Evolutionary conservation across 2,329 filamentous ascomycete genomes (phyloP), one percentile per base, ranked within the genome.

Genomic region (Neobulgaria alba): DNA sequence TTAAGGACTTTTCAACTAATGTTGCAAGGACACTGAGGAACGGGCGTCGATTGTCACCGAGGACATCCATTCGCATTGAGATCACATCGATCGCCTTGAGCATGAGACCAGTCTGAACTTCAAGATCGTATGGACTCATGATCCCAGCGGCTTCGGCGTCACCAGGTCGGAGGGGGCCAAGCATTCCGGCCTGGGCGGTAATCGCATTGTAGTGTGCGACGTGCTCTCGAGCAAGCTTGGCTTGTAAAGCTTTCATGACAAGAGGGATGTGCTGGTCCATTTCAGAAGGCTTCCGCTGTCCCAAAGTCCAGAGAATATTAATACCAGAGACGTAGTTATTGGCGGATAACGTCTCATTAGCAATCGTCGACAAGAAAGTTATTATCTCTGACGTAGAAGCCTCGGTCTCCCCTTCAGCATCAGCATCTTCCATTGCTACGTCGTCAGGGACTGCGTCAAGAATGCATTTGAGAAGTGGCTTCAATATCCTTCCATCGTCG

Each of bases 1-100:
- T 92, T 62, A 85, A 76, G 1, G 92, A 96, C 58, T 95, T 92
- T 62, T 99, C 92, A 3, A 98, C 90, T 16, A 99, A 72, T 14
- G 89, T 92, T 3, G 92, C 92, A 23, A 99, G 69, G 3, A 96
- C 90, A 58, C 89, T 96, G 1, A 99, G 74, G 67, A 96, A 98
- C 0, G 92, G 90, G 33, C 93, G 74, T 32, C 92, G 75, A 57
- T 90, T 87, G 52, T 98, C 92, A 2, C 87, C 88, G 10, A 99
- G 73, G 29, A 83, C 82, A 54, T 92, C 89, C 80, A 99, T 96
- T 32, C 92, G 81, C 49, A 88, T 74, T 2, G 92, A 86, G 16
- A 94, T 85, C 43, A 95, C 80, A 56, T 96, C 89, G 47, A 98
- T 89, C 8, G 89, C 86, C 66, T 96, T 96, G 57, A 95, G 81